phyloP scores from a whole-genome alignment of 495 filamentous ascomycete genomes.

The Neurospora sp. region DNA sequence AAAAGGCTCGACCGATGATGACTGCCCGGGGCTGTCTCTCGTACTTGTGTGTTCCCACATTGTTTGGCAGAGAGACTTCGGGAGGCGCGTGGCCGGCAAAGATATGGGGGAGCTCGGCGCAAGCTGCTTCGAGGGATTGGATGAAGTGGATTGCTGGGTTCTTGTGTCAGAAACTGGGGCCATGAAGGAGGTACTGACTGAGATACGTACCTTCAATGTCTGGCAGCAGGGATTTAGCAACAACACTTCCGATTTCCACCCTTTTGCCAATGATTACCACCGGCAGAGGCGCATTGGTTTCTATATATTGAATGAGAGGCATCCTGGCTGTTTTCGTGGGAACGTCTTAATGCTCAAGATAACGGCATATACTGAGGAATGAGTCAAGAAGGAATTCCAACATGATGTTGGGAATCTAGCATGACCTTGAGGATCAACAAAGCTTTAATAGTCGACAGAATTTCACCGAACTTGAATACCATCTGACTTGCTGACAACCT shows the following conservation, averaged over 20 bases:
- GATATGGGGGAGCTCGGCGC: neutral
- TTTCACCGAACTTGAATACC: neutral
- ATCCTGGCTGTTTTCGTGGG: neutral
- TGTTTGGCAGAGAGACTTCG: neutral
- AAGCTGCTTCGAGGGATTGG: neutral
- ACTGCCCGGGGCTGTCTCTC: neutral
- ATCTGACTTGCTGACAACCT: neutral
- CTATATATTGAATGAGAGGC: neutral
- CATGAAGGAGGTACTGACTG: neutral
- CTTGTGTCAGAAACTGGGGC: neutral
- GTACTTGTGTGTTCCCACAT: neutral
- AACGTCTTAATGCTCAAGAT: neutral
- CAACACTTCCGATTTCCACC: neutral
- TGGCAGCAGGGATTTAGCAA: neutral
- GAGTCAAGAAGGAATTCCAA: too few relatives aligned
- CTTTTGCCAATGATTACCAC: neutral
- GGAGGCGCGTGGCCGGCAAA: neutral
- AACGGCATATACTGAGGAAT: neutral
- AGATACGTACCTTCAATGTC: neutral
- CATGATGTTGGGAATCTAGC: neutral
- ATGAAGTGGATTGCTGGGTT: neutral
- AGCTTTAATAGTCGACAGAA: neutral
- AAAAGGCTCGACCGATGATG: neutral
- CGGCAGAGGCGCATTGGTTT: neutral
- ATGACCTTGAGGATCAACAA: neutral